phyloP scores from a whole-genome alignment of 306 rosid species.

The Hylodesmum podocarpum region DNA sequence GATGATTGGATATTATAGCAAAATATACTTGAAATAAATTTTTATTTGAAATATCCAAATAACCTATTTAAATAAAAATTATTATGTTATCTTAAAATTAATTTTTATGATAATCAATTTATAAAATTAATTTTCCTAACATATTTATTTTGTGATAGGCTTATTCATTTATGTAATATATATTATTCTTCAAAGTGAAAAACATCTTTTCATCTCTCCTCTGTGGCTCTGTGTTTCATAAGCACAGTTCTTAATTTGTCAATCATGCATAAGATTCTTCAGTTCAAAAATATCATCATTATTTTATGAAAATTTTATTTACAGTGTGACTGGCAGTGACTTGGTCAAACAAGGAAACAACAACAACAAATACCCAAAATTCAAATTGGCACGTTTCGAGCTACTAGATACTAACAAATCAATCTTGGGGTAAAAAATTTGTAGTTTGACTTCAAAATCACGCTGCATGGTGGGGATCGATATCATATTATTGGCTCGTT shows the following conservation, averaged over 20 bases:
- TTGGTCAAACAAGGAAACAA: background rate
- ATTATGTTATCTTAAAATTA: no score
- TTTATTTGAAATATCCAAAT: no score
- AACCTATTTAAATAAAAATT: no score
- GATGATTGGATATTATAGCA: no score
- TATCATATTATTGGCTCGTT: background rate
- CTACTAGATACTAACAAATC: background rate
- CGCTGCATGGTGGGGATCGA: background rate
- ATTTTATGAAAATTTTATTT: background rate
- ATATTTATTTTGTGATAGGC: no score
- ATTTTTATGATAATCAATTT: no score
- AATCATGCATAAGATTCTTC: background rate
- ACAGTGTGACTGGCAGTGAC: background rate
- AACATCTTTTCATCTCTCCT: background rate
- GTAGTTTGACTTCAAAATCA: background rate
- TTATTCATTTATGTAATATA: no score
- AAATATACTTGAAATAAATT: no score
- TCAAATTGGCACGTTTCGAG: background rate
- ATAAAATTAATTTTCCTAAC: no score
- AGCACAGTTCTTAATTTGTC: slow-evolving; percentile 32
- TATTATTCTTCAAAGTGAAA: background rate
- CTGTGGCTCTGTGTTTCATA: background rate
- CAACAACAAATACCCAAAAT: background rate
- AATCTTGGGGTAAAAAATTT: background rate
- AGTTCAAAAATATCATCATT: background rate